phyloP scores from a whole-genome alignment of 495 filamentous ascomycete species.

The Xylona heveae region DNA sequence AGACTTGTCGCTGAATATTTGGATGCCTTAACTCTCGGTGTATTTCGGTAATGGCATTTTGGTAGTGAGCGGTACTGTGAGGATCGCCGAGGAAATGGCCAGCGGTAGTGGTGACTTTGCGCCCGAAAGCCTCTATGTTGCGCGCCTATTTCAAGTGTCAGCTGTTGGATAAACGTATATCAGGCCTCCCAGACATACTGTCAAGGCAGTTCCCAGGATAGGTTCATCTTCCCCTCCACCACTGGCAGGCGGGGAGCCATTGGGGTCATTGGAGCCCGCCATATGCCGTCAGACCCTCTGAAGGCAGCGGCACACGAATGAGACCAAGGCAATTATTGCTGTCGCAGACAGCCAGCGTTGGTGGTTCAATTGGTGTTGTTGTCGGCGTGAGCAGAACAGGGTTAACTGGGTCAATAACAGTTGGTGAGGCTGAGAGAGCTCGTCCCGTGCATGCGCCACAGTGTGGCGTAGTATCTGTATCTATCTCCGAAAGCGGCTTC shows the following conservation, averaged over 20 bases:
- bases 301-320: no score
- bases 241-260: conserved; percentile 3
- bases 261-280: conserved; percentile 3
- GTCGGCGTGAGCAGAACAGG: no score
- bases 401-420: no score
- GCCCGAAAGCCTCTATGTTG: conserved; percentile 77
- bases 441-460: no score
- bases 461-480: no score
- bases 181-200: conserved; percentile 2
- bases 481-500: no score
- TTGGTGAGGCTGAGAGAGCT: no score
- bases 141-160: conserved; percentile 33
- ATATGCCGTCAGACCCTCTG: no score
- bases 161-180: not conserved
- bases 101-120: conserved; percentile 88
- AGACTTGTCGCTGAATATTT: conserved; percentile 65
- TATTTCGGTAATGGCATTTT: conserved; percentile 71
- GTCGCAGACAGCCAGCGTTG: no score
- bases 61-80: conserved; percentile 37
- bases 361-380: no score
- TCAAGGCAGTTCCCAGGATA: conserved; percentile 3
- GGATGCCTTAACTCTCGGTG: conserved; percentile 74
- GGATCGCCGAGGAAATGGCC: conserved; percentile 53
- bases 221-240: conserved; percentile 2
- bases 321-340: no score